A percentile compares a stretch with the other conserved stretches of the same genome.
These are phyloP conservation scores for Coemansia sp. DNA, from an alignment of 192 early-diverging fungal genomes.

Conservation along the genomic window DNA sequence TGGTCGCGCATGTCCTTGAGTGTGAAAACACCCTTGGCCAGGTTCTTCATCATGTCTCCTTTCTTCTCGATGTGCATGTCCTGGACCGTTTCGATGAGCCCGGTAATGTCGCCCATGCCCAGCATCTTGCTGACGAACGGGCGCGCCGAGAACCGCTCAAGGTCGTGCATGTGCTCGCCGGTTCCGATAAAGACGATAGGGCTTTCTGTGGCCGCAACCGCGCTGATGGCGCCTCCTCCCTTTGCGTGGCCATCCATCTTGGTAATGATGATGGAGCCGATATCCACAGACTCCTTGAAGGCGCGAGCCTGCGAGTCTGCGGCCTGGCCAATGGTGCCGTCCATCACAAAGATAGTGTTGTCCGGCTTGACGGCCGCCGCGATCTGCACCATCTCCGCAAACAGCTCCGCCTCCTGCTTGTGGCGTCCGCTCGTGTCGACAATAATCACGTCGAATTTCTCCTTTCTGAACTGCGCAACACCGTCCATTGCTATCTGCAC, in stretches of 20 bases:
- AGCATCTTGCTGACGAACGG: slow-evolving; percentile 93
- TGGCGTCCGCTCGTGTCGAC: slow-evolving; percentile 98
- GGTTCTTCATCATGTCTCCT: slow-evolving; percentile 83
- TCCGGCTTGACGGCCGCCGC: slow-evolving; percentile 80
- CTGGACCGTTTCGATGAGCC: slow-evolving; percentile 84
- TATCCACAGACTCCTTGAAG: slow-evolving; percentile 87
- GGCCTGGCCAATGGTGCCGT: slow-evolving; percentile 97
- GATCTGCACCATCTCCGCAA: slow-evolving; percentile 97
- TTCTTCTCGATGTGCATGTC: slow-evolving; percentile 87
- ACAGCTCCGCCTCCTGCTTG: slow-evolving; percentile 90
- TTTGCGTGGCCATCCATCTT: slow-evolving; percentile 99
- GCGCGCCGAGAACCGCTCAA: slow-evolving; percentile 84
- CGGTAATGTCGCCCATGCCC: slow-evolving; percentile 90
- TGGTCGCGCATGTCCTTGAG: slow-evolving; percentile 95
- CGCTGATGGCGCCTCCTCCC: slow-evolving; percentile 97
- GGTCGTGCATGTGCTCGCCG: slow-evolving; percentile 94
- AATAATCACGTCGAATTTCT: slow-evolving; percentile 94
- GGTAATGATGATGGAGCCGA: slow-evolving; percentile 96
- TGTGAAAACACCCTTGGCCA: slow-evolving; percentile 83
- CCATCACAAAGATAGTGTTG: slow-evolving; percentile 96
- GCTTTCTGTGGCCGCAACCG: slow-evolving; percentile 90
- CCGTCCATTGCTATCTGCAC: slow-evolving; percentile 89
- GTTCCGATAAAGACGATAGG: slow-evolving; percentile 97
- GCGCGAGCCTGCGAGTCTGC: slow-evolving; percentile 90
- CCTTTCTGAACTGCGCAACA: slow-evolving; percentile 89